Evolutionary conservation across 495 filamentous ascomycete genomes (phyloP).

Genomic region (Aspergillus panamensis): DNA sequence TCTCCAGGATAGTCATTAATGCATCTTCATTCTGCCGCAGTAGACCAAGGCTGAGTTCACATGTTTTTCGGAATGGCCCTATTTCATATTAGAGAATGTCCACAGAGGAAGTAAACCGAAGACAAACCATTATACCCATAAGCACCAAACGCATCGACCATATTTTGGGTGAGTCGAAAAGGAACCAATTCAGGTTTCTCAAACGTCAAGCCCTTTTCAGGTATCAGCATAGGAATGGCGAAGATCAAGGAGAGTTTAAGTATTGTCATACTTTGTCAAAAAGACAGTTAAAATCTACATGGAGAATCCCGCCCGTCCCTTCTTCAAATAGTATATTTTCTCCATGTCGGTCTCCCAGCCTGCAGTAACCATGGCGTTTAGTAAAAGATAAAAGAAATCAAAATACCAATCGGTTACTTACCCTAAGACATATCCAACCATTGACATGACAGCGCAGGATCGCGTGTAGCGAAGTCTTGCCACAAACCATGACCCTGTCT

Average conservation of each 20-base stretch:
- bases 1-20: slow-evolving; percentile 93
- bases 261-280: slow-evolving; percentile 72
- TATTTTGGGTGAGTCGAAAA: slow-evolving; percentile 98
- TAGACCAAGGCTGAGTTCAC: slow-evolving; percentile 81
- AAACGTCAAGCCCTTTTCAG: slow-evolving; percentile 75
- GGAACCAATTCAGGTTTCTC: slow-evolving; percentile 92
- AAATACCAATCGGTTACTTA: slow-evolving; percentile 20
- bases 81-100: slow-evolving; percentile 5
- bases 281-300: slow-evolving; percentile 99
- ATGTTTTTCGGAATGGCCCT: slow-evolving; percentile 86
- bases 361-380: slow-evolving; percentile 21
- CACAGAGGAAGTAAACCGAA: neutral
- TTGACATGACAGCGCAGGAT: slow-evolving; percentile 95
- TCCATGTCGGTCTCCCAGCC: slow-evolving; percentile 92
- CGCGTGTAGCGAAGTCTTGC: slow-evolving; percentile 89
- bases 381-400: neutral
- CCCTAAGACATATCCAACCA: slow-evolving; percentile 92
- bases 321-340: slow-evolving; percentile 97
- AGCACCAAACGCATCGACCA: slow-evolving; percentile 93
- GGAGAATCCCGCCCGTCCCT: slow-evolving; percentile 87
- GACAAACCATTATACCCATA: slow-evolving; percentile 71
- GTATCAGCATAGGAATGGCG: neutral
- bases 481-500: slow-evolving; percentile 85
- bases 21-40: slow-evolving; percentile 90
- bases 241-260: neutral